Conservation (phyloP, 257 asterid genomes). For the Jaltomata sinuosa region DNA sequence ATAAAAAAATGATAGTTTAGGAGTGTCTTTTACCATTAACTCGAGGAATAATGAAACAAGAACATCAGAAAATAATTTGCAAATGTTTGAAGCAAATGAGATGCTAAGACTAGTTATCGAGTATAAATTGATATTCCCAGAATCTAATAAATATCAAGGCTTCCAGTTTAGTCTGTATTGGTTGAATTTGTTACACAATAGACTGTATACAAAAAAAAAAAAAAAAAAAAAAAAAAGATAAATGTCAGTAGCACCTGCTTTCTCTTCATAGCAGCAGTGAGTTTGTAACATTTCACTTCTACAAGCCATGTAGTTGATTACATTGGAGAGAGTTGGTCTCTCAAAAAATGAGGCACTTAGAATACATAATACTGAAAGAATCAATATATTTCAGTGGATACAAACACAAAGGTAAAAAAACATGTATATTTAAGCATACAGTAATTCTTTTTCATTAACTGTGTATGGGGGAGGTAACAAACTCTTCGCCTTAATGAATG, state of each 20-base stretch:
- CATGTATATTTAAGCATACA: conserved; percentile 44
- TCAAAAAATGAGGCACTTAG: not conserved
- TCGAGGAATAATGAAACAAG: not conserved
- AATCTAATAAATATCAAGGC: not conserved
- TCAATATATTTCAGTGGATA: not conserved
- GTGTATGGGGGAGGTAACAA: conserved; percentile 54
- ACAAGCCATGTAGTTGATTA: not conserved
- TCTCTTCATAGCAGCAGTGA: not conserved
- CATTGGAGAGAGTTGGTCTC: not conserved
- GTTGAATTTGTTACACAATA: not conserved
- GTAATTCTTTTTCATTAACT: conserved; percentile 49
- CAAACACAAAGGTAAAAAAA: not conserved
- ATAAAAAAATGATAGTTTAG: too few species aligned
- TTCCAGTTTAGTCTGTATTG: not conserved
- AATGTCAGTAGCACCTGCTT: not conserved
- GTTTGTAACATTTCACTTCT: not conserved
- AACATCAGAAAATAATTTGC: not conserved
- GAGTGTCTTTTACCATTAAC: too few species aligned
- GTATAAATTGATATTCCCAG: not conserved
- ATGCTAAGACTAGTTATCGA: not conserved
- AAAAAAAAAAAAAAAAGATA: not conserved
- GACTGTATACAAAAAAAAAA: not conserved
- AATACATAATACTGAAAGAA: not conserved
- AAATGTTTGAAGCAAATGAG: not conserved
- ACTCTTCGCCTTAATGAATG: conserved; percentile 48